A percentile compares a stretch with the other conserved stretches of the same genome.
Conservation (phyloP, 352 stramenopile genomes). For the Globisporangium splendens region DNA sequence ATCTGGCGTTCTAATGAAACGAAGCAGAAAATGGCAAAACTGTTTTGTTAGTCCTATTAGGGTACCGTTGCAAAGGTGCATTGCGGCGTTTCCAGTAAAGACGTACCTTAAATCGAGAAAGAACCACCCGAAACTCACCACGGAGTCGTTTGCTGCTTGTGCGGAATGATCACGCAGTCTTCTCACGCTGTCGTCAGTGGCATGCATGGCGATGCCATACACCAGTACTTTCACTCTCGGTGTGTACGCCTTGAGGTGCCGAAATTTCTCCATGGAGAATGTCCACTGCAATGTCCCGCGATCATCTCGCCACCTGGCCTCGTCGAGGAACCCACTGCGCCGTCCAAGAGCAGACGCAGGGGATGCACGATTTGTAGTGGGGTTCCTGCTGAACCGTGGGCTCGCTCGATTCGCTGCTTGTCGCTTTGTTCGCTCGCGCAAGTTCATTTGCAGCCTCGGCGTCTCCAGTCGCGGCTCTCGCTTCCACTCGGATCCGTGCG, state of each 20-base stretch:
- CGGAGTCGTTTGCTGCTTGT: slow-evolving; percentile 26
- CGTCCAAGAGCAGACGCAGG: slow-evolving; percentile 6
- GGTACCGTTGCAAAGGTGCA: too few relatives aligned
- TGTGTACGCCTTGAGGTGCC: slow-evolving; percentile 57
- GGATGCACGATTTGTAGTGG: background rate
- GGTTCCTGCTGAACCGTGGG: background rate
- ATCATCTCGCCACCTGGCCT: slow-evolving; percentile 44
- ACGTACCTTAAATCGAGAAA: slow-evolving; percentile 71
- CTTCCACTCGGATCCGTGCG: slow-evolving; percentile 48
- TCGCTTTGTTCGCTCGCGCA: background rate
- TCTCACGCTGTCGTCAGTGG: slow-evolving; percentile 9
- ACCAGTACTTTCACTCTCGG: slow-evolving; percentile 72
- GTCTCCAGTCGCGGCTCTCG: slow-evolving; percentile 24
- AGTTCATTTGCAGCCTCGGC: slow-evolving; percentile 2
- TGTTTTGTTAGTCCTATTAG: too few relatives aligned
- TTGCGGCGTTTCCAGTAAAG: background rate
- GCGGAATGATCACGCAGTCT: slow-evolving; percentile 9
- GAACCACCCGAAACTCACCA: slow-evolving; percentile 78
- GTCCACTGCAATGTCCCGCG: slow-evolving; percentile 58
- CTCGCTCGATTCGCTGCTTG: background rate
- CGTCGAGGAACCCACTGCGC: slow-evolving; percentile 46
- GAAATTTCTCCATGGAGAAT: slow-evolving; percentile 57
- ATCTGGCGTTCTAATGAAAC: slow-evolving; percentile 51
- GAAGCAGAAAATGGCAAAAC: background rate
- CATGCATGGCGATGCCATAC: slow-evolving; percentile 46